Base-by-base conservation (phyloP, 768 basidiomycete genomes). In the Tremella yokohamensis region DNA sequence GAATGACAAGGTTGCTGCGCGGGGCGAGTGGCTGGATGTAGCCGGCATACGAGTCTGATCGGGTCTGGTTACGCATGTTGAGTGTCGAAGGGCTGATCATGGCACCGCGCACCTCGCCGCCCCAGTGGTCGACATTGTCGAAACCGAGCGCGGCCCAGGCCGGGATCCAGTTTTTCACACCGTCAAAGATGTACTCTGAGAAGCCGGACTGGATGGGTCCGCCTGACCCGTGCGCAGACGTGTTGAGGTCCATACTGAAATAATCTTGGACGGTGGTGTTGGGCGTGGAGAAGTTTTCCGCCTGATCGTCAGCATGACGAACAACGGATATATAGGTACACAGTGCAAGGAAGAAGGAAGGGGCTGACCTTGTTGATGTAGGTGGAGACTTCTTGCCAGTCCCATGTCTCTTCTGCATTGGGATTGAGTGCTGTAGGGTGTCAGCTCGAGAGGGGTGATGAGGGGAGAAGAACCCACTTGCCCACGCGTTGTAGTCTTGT, bases 21-120 rank as follows among this genome's bases (percentile, higher is more conserved):
- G 83, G 81, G 0, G 85, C 83, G 0, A 86, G 79, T 3, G 83
- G 79, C 72, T 87, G 86, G 71, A 85, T 83, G 78, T 86, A 86
- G 2, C 79, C 82, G 0, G 84, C 81, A 57, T 83, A 80, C n/a
- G 85, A 79, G 75, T 86, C 86, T 0, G 83, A 84, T 47, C 85
- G 81, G 12, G 84, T 85, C 78, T 81, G 83, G 76, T 85, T 86
- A 24, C 78, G 55, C 0, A 83, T 82, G 75, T 86, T 86, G 69
- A 88, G 84, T 7, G 81, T 79, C 4, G 81, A 81, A 2, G 84
- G 80, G 0, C 84, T 79, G 66, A 86, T 79, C 67, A 82, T 64
- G 37, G 68, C 69, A 12, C 73, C 75, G 54, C 42, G n/a, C n/a
- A 45, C 42, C n/a, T 45, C 22, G 22, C 42, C 42, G 22, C 22